Percentiles rank a stretch among this genome's conserved stretches.
Conservation (phyloP, 1,284 basidiomycete species). For the Malassezia pachydermatis region DNA sequence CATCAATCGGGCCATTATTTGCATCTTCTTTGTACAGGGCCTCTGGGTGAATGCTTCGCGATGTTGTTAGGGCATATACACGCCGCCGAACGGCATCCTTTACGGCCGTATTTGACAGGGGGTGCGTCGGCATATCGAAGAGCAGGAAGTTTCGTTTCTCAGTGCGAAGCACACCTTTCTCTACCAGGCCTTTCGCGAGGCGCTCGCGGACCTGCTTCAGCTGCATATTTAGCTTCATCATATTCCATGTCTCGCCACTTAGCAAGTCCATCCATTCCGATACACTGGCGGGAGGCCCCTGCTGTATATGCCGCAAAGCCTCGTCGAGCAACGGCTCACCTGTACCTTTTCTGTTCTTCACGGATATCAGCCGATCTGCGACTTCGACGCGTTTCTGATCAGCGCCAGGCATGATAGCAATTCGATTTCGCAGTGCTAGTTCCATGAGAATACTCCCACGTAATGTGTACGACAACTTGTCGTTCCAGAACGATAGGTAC, state of each 20-base stretch:
- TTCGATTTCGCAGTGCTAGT: slow-evolving; percentile 38
- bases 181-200: slow-evolving; percentile 44
- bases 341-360: slow-evolving; percentile 38
- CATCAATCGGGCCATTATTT: slow-evolving; percentile 16
- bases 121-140: slow-evolving; percentile 48
- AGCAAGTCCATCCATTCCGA: slow-evolving; percentile 45
- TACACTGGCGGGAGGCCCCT: slow-evolving; percentile 32
- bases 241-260: slow-evolving; percentile 47
- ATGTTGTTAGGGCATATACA: slow-evolving; percentile 32
- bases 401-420: slow-evolving; percentile 29
- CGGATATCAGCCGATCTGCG: slow-evolving; percentile 34
- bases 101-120: slow-evolving; percentile 34
- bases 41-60: slow-evolving; percentile 25
- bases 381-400: slow-evolving; percentile 24
- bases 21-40: slow-evolving; percentile 36
- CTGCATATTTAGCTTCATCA: slow-evolving; percentile 45
- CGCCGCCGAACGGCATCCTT: slow-evolving; percentile 44
- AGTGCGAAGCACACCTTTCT: slow-evolving; percentile 46
- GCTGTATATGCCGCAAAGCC: slow-evolving; percentile 40
- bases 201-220: slow-evolving; percentile 47
- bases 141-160: slow-evolving; percentile 47
- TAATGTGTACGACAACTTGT: slow-evolving; percentile 46
- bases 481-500: slow-evolving; percentile 48
- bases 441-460: slow-evolving; percentile 46
- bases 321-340: slow-evolving; percentile 46